Evolutionary conservation across 768 basidiomycete genomes (phyloP), one percentile per base, ranked within the genome.

Genomic region (Suillus luteus): DNA sequence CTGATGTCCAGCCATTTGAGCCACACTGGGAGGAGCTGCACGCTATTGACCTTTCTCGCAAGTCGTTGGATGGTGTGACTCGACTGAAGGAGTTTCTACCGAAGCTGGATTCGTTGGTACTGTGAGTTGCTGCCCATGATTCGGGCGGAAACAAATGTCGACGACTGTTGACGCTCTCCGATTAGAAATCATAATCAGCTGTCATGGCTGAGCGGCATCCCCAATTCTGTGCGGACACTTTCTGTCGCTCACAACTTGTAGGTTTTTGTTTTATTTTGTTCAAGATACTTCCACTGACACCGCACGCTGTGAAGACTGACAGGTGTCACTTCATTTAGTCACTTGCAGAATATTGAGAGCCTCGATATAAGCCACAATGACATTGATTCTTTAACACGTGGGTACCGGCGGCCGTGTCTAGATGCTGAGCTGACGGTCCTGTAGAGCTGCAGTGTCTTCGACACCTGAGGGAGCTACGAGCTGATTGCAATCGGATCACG

Each of bases 1-100:
- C 96, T 49, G 95, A 98, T 70, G 87, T 95, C 14, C 90, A 95
- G 72, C 95, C 96, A 22, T 97, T 92, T 75, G 93, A 95, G 71
- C 95, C 96, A 27, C 83, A 93, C 72, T 99, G 97, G 97, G 96
- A 98, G 69, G 81, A 84, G 46, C 77, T 99, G 64, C 80, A 70
- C 62, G 76, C 79, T 31, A 88, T 99, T 68, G 89, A 98, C 72
- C 79, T 99, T 62, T 81, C 80, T 44, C 75, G 79, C 59, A 86
- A 84, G 73, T 78, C 79, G 24, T 73, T 87, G 33, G 89, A 90
- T 58, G 87, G 87, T 69, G 82, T 90, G 17, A 86, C 87, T 44
- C 76, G 90, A 62, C 72, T 92, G 67, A 95, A 96, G 70, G 96
- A 98, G 79, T 95, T 98, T 74, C 72, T 98, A 69, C 95, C 95